Evolutionary conservation across 2,329 filamentous ascomycete species (phyloP), one percentile per base, ranked within the genome.

Genomic region (Fusarium zealandicum): DNA sequence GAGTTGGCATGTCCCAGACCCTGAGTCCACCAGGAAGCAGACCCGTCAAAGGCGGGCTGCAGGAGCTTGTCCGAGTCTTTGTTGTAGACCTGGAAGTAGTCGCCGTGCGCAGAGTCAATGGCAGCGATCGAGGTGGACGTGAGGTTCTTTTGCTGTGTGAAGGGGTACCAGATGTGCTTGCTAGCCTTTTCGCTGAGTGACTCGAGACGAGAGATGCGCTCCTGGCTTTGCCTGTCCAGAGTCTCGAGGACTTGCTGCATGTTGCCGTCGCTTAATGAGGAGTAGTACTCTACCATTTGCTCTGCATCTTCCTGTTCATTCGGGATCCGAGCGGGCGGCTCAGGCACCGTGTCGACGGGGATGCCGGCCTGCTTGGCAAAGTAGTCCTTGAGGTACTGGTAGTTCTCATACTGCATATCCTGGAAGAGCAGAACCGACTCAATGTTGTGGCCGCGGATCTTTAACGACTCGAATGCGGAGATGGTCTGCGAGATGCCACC

Each of bases 1-100:
- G 90, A 83, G 63, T 90, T 92, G 6, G 87, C 89, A 61, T 96
- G 92, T 1, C 92, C 91, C 0, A 96, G 80, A 2, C 91, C 91
- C 72, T 96, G 92, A 0, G 91, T 96, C 91, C 92, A 96, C 91
- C 92, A 96, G 0, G 90, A 93, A 1, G 90, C 90, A 1, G 90
- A 95, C 3, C 88, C 91, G 64, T 96, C 92, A 49, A 95, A 92
- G 0, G 89, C 87, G 1, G 90, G 82, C 2, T 64, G 65, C 0
- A 73, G 58, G 0, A 72, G 56, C 5, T 37, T 43, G 0, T 56
- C 2, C 0, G 38, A 32, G 1, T 13, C 27, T 6, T 55, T 49
- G 28, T 59, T 59, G 13, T 65, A 68, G 0, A 86, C 87, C 68
- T 93, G 88, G 71, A 95, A 96, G 68, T 85, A 86, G 67, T 93